These are phyloP conservation scores for Powellomyces hirtus DNA, from an alignment of 192 early-diverging fungal genomes.

Conservation along the genomic window DNA sequence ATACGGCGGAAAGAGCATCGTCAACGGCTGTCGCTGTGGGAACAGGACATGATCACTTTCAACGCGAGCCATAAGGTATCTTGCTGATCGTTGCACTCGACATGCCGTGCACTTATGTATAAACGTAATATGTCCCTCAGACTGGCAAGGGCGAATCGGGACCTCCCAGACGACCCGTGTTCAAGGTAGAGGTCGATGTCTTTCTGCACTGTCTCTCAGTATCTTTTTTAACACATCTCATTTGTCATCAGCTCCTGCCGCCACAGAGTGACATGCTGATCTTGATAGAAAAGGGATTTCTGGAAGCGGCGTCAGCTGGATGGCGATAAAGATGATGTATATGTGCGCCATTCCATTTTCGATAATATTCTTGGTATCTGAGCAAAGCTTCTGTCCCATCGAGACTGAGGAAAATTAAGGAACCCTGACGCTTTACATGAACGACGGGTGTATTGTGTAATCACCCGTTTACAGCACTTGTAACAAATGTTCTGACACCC, in stretches of 20 bases:
- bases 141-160: conserved; percentile 24
- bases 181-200: conserved; percentile 40
- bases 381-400: no score
- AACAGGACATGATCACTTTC: conserved; percentile 30
- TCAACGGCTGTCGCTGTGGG: conserved; percentile 16
- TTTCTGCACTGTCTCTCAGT: neutral
- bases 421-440: no score
- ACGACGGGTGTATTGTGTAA: no score
- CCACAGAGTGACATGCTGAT: conserved; percentile 31
- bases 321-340: neutral
- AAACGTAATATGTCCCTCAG: neutral
- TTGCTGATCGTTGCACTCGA: no score
- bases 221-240: neutral
- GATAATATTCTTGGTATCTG: no score
- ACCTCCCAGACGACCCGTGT: conserved; percentile 38
- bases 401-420: no score
- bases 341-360: neutral
- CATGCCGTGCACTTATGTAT: no score
- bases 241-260: conserved; percentile 36
- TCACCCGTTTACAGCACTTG: no score
- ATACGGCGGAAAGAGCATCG: conserved; percentile 35
- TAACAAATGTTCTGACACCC: no score
- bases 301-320: conserved; percentile 30
- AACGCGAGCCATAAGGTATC: conserved; percentile 23
- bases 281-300: conserved; percentile 49